These are phyloP conservation scores for Fomitopsis pinicola DNA, from an alignment of 1,284 basidiomycete genomes.

Conservation along the genomic window DNA sequence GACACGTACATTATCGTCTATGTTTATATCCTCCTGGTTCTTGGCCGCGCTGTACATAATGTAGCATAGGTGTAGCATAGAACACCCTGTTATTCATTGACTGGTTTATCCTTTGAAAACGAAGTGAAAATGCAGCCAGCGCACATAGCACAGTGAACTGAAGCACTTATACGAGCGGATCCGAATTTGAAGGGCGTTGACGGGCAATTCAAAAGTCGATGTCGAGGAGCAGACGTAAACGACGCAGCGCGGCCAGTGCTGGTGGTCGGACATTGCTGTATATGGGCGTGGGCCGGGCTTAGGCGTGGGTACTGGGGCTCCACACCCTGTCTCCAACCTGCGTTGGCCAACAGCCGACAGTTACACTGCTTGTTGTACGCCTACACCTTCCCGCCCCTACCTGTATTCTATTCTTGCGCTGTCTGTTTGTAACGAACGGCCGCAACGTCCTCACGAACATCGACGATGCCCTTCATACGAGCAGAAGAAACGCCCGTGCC, in stretches of 20 bases:
- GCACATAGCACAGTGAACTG: too few relatives aligned
- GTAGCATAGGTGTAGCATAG: background rate
- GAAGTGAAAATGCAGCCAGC: too few relatives aligned
- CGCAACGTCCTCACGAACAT: background rate
- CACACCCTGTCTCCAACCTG: background rate
- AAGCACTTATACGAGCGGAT: too few relatives aligned
- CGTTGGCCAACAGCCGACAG: background rate
- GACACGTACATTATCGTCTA: background rate
- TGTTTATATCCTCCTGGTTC: background rate
- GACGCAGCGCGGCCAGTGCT: background rate
- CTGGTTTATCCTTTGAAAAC: background rate
- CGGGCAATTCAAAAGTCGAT: too few relatives aligned
- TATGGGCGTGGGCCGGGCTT: background rate
- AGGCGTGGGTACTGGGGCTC: background rate
- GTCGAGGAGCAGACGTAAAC: background rate
- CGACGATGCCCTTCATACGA: background rate
- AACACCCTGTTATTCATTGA: background rate
- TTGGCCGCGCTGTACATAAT: background rate
- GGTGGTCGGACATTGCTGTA: background rate
- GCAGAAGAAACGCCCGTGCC: background rate
- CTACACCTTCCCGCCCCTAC: background rate
- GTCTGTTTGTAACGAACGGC: background rate
- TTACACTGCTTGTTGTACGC: background rate
- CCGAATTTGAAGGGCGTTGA: too few relatives aligned
- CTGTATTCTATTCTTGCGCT: background rate